Evolutionary conservation across 805 yeast species (phyloP), one percentile per base, ranked within the genome.

Genomic region (Pichia californica): DNA sequence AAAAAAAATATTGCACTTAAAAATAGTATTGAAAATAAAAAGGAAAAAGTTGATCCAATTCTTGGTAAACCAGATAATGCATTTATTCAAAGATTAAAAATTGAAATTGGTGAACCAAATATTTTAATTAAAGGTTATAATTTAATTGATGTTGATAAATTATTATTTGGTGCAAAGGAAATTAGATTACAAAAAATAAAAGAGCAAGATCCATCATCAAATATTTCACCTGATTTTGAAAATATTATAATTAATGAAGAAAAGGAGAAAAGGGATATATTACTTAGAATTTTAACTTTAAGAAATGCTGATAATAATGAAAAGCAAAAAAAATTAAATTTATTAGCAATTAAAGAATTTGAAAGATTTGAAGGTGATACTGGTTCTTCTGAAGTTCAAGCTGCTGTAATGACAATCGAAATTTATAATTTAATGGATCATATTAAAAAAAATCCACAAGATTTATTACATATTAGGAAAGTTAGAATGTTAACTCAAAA

Each of bases 311-410:
- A 73, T 51, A 72, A 73, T 40, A 59, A 64, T 16, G 88, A 85
- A 50, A 69, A 70, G 45, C 68, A 73, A 55, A 76, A 77, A 51
- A 60, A 76, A 52, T 83, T 87, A 25, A 68, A 77, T 2, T 65
- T 66, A 36, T 61, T 83, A 36, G 96, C 97, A 1, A 71, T 78
- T 40, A 66, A 74, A 53, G 97, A 91, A 66, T 89, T 91, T 63
- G 80, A 78, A 53, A 73, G 95, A 56, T 72, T 74, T 50, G 88
- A 81, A 36, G 96, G 95, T 42, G 98, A 93, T 61, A 86, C 96
- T 1, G 97, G 95, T 3, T 86, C 96, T 2, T 79, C 95, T 42
- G 98, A 91, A 66, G 96, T 89, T 21, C 97, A 89, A 64, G 96
- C 98, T 2, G 98, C 97, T 3, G 74, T 86, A 23, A 67, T 82